Percentiles rank a stretch among this genome's conserved stretches.
These are phyloP conservation scores for Pterulicium gracile DNA, from an alignment of 1,284 basidiomycete genomes.

Conservation along the genomic window DNA sequence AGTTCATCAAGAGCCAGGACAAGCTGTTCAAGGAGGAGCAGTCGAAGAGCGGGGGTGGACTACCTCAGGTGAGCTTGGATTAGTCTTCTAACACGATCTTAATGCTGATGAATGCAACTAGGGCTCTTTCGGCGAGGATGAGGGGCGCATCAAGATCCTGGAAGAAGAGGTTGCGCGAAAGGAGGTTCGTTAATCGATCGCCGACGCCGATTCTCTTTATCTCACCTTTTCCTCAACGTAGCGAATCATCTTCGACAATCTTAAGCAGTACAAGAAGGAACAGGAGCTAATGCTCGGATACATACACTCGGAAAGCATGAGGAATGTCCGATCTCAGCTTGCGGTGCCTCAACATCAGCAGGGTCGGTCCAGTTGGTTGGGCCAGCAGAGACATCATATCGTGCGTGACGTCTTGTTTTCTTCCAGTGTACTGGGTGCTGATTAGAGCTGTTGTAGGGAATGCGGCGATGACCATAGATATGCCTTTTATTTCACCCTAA, in stretches of 20 bases:
- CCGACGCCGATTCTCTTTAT: neutral
- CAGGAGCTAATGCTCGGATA: conserved; percentile 73
- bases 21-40: conserved; percentile 76
- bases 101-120: no score
- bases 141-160: conserved; percentile 51
- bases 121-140: conserved; percentile 6
- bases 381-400: conserved; percentile 45
- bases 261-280: conserved; percentile 59
- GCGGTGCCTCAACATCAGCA: conserved; percentile 27
- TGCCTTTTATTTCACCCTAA: no score
- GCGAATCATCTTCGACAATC: conserved; percentile 44
- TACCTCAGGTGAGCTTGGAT: no score
- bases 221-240: conserved; percentile 17
- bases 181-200: conserved; percentile 34
- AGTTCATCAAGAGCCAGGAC: conserved; percentile 92
- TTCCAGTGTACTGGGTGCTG: conserved; percentile 7
- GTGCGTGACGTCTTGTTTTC: conserved; percentile 1
- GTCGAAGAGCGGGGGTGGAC: conserved; percentile 34
- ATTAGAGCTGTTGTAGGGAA: no score
- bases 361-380: conserved; percentile 46
- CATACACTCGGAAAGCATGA: conserved; percentile 62
- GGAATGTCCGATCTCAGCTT: conserved; percentile 40
- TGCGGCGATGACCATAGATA: no score
- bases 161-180: conserved; percentile 56
- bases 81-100: no score